phyloP scores from a whole-genome alignment of 805 yeast genomes.

The Zygoascus biomembranicola region DNA sequence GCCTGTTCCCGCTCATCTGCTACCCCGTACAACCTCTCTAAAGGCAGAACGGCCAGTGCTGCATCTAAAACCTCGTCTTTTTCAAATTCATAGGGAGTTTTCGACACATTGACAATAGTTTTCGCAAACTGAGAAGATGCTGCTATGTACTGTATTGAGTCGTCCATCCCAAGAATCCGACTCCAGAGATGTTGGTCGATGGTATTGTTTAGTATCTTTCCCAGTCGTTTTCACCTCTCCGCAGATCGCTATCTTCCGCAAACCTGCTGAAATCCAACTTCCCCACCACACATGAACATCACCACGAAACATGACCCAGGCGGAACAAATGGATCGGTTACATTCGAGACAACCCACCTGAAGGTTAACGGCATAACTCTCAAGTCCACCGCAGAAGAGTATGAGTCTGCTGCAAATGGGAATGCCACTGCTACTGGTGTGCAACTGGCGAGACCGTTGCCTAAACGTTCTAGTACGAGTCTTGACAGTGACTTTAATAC shows the following conservation, averaged over 20 bases:
- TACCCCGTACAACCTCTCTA: slow-evolving; percentile 48
- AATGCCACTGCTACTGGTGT: neutral
- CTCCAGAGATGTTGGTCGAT: too few species aligned
- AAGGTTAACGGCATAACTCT: neutral
- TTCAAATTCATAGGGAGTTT: slow-evolving; percentile 33
- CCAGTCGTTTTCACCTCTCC: too few species aligned
- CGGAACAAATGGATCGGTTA: too few species aligned
- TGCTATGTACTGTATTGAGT: neutral
- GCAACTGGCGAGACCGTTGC: too few species aligned
- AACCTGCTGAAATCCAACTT: too few species aligned
- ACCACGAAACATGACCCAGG: too few species aligned
- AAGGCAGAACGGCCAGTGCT: slow-evolving; percentile 57
- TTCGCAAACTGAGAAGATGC: slow-evolving; percentile 2
- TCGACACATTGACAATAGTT: slow-evolving; percentile 8
- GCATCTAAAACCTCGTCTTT: slow-evolving; percentile 38
- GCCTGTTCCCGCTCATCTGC: slow-evolving; percentile 44
- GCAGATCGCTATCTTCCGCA: too few species aligned
- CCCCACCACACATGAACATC: too few species aligned
- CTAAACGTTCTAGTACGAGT: too few species aligned
- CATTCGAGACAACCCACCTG: neutral
- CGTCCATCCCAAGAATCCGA: neutral
- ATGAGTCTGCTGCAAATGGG: neutral
- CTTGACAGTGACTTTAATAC: too few species aligned
- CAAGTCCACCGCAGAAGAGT: neutral
- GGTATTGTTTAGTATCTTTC: too few species aligned